These are phyloP conservation scores for Xylaria intraflava DNA, from an alignment of 495 filamentous ascomycete genomes.

Conservation along the genomic window DNA sequence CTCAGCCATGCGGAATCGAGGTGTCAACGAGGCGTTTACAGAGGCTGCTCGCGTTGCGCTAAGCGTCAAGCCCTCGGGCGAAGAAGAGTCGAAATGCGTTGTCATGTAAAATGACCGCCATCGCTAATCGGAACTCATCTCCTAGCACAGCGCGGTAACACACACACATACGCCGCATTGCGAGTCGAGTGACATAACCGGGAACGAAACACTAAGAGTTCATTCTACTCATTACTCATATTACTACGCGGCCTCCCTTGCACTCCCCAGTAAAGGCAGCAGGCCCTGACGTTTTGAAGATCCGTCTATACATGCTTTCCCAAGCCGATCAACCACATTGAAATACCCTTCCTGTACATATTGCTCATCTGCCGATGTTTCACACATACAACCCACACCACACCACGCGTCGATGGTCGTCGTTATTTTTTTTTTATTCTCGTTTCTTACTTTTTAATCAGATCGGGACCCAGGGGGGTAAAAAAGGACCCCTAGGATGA, in stretches of 20 bases:
- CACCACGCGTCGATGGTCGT: neutral
- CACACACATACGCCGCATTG: conserved; percentile 20
- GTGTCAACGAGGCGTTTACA: conserved; percentile 97
- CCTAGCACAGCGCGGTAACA: too few relatives aligned
- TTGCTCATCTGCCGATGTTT: conserved; percentile 1
- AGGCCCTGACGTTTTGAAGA: neutral
- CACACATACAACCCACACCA: conserved; percentile 2
- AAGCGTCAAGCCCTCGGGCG: conserved; percentile 84
- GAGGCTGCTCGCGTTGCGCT: conserved; percentile 96
- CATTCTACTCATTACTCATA: neutral
- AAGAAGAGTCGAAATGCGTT: conserved; percentile 52
- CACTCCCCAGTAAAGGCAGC: neutral
- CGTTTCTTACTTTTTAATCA: conserved; percentile 6
- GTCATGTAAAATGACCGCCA: conserved; percentile 43
- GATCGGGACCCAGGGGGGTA: too few relatives aligned
- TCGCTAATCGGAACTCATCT: conserved; percentile 10
- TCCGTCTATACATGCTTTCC: neutral
- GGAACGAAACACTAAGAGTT: neutral
- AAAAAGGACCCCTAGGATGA: too few relatives aligned
- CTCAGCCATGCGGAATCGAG: conserved; percentile 94
- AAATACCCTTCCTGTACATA: conserved; percentile 11
- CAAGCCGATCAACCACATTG: neutral
- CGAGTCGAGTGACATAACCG: conserved; percentile 11
- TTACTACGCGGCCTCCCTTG: neutral
- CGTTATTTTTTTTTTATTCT: neutral